phyloP scores from a whole-genome alignment of 306 rosid species.

The Prunus salicina region DNA sequence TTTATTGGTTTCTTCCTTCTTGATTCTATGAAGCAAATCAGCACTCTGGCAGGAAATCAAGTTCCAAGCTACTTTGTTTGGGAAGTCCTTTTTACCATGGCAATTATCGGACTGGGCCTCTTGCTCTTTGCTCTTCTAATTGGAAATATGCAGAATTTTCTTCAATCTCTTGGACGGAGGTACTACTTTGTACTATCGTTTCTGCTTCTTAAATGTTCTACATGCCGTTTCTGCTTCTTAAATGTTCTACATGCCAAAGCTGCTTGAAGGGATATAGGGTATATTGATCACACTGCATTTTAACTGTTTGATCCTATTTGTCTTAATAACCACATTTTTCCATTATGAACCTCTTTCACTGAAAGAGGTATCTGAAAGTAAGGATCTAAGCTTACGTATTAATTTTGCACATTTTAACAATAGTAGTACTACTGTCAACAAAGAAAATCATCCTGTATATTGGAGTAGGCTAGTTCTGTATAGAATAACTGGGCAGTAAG shows the following conservation, averaged over 20 bases:
- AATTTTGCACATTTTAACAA: background rate
- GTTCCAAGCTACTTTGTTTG: constrained; percentile 65
- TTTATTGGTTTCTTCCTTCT: no score
- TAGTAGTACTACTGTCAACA: background rate
- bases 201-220: background rate
- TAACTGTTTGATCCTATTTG: background rate
- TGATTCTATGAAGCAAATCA: constrained; percentile 66
- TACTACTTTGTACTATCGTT: constrained; percentile 13
- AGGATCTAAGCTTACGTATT: background rate
- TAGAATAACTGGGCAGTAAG: no score
- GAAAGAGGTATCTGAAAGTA: background rate
- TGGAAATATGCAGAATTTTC: constrained; percentile 84
- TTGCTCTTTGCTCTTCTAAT: constrained; percentile 78
- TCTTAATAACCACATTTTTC: no score
- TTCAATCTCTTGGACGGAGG: constrained; percentile 81
- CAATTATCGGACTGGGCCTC: constrained; percentile 73
- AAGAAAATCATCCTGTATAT: background rate
- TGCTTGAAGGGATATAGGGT: background rate
- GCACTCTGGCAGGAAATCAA: constrained; percentile 71
- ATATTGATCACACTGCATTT: background rate
- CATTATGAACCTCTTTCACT: no score
- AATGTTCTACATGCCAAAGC: background rate
- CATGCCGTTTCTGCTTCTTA: background rate
- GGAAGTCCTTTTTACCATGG: constrained; percentile 81
- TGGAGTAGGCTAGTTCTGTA: background rate